These are phyloP conservation scores for Strobilomyces confusus DNA, from an alignment of 768 basidiomycete genomes.

Conservation along the genomic window DNA sequence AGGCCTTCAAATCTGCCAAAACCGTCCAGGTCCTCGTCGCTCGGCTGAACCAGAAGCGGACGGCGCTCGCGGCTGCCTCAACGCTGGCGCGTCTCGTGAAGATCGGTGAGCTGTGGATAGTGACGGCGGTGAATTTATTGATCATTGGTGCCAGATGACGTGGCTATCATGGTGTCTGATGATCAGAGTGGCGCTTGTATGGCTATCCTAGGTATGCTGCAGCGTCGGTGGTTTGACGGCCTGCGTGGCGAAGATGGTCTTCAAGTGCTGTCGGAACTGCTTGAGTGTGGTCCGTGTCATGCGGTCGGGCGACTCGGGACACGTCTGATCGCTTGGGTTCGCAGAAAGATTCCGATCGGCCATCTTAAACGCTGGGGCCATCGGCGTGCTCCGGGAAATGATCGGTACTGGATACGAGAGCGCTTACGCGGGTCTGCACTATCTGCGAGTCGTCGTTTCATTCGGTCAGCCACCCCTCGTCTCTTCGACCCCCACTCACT, in stretches of 20 bases:
- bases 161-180: conserved; percentile 9
- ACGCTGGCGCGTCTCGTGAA: conserved; percentile 13
- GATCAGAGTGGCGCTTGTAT: background rate
- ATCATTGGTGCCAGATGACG: conserved; percentile 12
- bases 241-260: conserved; percentile 26
- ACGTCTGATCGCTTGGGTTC: background rate
- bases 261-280: conserved; percentile 12
- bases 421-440: conserved; percentile 20
- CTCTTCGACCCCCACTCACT: background rate
- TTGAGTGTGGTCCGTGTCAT: conserved; percentile 20
- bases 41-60: conserved; percentile 13
- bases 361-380: conserved; percentile 12
- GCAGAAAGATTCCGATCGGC: conserved; percentile 16
- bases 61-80: conserved; percentile 18
- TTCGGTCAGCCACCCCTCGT: conserved; percentile 11
- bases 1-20: conserved; percentile 13
- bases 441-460: conserved; percentile 18
- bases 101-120: conserved; percentile 16
- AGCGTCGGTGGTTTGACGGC: conserved; percentile 26
- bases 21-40: conserved; percentile 17
- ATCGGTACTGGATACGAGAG: conserved; percentile 5
- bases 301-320: too few relatives aligned
- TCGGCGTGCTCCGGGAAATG: conserved; percentile 16
- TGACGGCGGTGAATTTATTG: background rate
- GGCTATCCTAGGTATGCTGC: conserved; percentile 21